Conservation (phyloP, 2,329 filamentous ascomycete genomes). For the Anisogramma anomala region DNA sequence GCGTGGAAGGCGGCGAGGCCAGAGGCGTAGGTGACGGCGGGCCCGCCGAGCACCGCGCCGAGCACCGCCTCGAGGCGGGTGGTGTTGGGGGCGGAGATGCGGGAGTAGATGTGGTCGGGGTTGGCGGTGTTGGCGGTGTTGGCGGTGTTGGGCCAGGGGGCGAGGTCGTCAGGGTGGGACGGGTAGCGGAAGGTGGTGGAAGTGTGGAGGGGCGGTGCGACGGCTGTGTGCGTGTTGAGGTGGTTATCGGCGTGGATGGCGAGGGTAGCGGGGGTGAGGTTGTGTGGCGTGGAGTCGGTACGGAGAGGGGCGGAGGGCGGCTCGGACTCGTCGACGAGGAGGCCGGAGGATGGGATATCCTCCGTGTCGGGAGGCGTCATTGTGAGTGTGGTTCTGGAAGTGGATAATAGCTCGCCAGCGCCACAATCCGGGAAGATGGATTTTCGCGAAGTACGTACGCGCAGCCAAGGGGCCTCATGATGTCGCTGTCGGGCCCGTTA, state of each 20-base stretch:
- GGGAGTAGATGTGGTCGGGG: constrained; percentile 43
- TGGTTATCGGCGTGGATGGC: constrained; percentile 72
- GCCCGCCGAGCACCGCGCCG: constrained; percentile 57
- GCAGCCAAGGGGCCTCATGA: no score
- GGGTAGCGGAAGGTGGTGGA: constrained; percentile 85
- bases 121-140: no score
- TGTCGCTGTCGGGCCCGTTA: no score
- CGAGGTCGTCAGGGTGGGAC: constrained; percentile 55
- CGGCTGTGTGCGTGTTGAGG: constrained; percentile 61
- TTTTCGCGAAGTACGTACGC: background rate
- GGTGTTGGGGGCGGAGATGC: constrained; percentile 71
- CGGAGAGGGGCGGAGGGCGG: background rate
- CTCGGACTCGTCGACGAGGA: constrained; percentile 7
- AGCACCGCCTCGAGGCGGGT: constrained; percentile 79
- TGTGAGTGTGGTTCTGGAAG: background rate
- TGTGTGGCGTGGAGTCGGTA: constrained; percentile 19
- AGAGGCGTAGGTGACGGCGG: constrained; percentile 65
- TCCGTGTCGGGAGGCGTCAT: constrained; percentile 2
- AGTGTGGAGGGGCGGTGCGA: constrained; percentile 81
- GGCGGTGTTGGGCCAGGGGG: constrained; percentile 36
- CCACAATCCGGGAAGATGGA: no score
- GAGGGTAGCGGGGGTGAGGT: constrained; percentile 51
- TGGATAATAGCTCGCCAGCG: no score
- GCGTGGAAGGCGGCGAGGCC: constrained; percentile 85
- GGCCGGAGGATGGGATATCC: constrained; percentile 1